Evolutionary conservation across 257 asterid species (phyloP), one percentile per base, ranked within the genome.

Genomic region (Forsythia viridissima): DNA sequence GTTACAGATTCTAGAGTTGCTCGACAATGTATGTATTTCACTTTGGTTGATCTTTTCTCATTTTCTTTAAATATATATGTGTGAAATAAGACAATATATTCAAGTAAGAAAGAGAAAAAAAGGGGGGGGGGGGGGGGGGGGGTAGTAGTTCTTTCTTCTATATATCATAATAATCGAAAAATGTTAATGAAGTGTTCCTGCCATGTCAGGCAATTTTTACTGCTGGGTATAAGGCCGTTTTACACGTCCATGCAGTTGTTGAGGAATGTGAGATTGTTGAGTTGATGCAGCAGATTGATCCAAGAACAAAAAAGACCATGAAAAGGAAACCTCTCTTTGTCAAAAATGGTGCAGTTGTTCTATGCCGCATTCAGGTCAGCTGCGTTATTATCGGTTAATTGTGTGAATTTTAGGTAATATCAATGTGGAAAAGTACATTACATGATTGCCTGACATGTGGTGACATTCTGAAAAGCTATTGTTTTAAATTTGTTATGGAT

Each of bases 191-290:
- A 34, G 43, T 7, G 4, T 70, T 51, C 15, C 10, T 51, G 66
- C 76, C 13, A 18, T 82, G 34, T 24, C 93, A 96, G 99, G 99
- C 96, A 69, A 92, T 93, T 52, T 96, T 96, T 85, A 92, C 97
- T 79, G 96, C 97, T 79, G 99, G 99, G n/a, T 96, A 93, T 88
- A 96, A 96, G 91, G 99, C 98, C 76, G 88, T 96, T 74, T 80
- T 96, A 88, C 99, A 96, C 84, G 86, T 96, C 82, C 99, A 93
- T 81, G 88, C 97, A 59, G 83, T 89, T 15, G 96, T 91, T 71
- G 99, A 96, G 89, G 99, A 93, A 80, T 96, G 99, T 61, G 99
- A 96, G 85, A 92, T 96, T 86, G 89, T 91, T 77, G 97, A 96
- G 44, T 86, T 93, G 86, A 81, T 81, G 67, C 87, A 81, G 81